phyloP scores from a whole-genome alignment of 305 asterid genomes.

The Fraxinus velutina region DNA sequence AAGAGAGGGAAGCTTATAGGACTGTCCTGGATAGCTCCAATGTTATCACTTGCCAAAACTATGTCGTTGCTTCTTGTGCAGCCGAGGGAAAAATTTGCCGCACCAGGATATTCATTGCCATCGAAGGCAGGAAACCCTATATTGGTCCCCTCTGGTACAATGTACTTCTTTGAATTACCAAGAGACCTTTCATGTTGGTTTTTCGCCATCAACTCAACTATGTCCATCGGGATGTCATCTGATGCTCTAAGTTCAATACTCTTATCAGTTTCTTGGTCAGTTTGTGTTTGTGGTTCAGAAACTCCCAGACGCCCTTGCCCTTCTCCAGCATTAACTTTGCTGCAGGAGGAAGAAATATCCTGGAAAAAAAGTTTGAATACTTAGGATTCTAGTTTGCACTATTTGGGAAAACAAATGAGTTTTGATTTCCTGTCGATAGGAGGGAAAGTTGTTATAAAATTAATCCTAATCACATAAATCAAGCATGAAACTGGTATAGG shows the following conservation, averaged over 20 bases:
- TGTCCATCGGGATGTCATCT: constrained; percentile 83
- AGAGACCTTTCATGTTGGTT: constrained; percentile 54
- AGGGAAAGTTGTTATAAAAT: neutral
- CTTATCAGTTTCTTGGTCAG: constrained; percentile 26
- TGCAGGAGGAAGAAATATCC: constrained; percentile 33
- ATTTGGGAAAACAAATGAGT: neutral
- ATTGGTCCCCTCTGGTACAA: constrained; percentile 18
- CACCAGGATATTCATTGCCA: constrained; percentile 25
- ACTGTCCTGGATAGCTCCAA: constrained; percentile 20
- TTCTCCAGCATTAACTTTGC: constrained; percentile 30
- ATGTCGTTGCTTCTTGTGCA: constrained; percentile 23
- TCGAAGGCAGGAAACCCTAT: constrained; percentile 26
- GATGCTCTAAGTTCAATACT: constrained; percentile 33
- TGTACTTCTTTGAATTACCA: constrained; percentile 30
- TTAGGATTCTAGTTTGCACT: constrained; percentile 10
- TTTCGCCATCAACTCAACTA: constrained; percentile 69
- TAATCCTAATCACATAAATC: neutral
- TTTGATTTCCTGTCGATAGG: neutral
- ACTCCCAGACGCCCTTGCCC: constrained; percentile 29
- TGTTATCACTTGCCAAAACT: constrained; percentile 18
- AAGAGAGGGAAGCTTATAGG: constrained; percentile 22
- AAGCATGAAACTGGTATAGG: neutral
- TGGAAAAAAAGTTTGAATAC: constrained; percentile 15
- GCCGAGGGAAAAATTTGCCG: constrained; percentile 22
- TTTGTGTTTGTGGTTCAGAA: constrained; percentile 23